These are phyloP conservation scores for Diospyros lotus DNA, from an alignment of 148 eudicot genomes.

Conservation along the genomic window DNA sequence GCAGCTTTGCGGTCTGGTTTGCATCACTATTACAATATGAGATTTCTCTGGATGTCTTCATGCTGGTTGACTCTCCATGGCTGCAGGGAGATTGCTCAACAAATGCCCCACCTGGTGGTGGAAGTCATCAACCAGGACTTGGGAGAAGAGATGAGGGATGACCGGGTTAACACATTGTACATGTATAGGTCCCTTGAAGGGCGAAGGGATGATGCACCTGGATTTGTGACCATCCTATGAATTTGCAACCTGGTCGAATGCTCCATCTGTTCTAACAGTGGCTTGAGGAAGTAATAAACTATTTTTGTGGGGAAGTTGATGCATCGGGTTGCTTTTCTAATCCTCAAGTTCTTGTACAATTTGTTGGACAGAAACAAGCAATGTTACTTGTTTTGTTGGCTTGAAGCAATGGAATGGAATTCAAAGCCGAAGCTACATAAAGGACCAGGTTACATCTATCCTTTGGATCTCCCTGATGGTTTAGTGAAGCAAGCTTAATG, in stretches of 20 bases:
- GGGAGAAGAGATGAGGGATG: conserved; percentile 32
- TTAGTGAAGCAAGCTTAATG: conserved; percentile 4
- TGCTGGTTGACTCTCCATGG: conserved; percentile 61
- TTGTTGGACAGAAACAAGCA: neutral
- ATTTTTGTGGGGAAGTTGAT: neutral
- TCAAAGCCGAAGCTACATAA: neutral
- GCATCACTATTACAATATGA: conserved; percentile 73
- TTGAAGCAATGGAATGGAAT: conserved; percentile 18
- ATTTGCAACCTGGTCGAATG: conserved; percentile 1
- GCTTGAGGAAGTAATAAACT: neutral
- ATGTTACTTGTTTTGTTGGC: conserved; percentile 13
- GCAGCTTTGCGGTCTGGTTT: conserved; percentile 55
- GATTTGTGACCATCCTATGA: conserved; percentile 50
- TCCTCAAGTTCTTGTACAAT: neutral
- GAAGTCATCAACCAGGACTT: conserved; percentile 43
- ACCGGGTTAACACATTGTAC: conserved; percentile 50
- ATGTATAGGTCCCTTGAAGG: conserved; percentile 79
- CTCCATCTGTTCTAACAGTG: conserved; percentile 1
- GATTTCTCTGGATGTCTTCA: conserved; percentile 78
- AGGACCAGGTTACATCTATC: conserved; percentile 2
- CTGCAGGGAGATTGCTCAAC: conserved; percentile 46
- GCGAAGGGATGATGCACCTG: conserved; percentile 61
- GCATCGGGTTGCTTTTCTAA: conserved; percentile 4
- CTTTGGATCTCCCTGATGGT: conserved; percentile 6
- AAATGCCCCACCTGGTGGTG: conserved; percentile 55